Evolutionary conservation across 768 basidiomycete species (phyloP), one percentile per base, ranked within the genome.

Genomic region (Collybiopsis confluens): DNA sequence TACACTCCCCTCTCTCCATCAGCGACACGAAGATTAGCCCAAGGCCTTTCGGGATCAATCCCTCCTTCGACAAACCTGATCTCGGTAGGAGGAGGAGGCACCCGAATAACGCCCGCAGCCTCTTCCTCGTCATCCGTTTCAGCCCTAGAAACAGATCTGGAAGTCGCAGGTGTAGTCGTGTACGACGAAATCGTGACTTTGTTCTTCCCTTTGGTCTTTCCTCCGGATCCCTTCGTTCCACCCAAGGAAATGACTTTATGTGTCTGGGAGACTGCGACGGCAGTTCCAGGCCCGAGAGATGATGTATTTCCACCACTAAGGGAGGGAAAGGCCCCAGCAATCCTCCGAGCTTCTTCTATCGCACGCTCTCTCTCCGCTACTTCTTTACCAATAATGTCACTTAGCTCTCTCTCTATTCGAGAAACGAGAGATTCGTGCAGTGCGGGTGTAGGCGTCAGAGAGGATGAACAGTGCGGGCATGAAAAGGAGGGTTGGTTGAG

Each of bases 281-380:
- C 58, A 18, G 40, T 33, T 23, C 44, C 45, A 36, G 58, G 44
- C 11, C 5, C 33, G 21, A 28, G 27, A 6, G n/a, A 15, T 21
- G 18, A 11, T 6, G 45, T 45, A 51, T 57, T 33, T 1, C 61
- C 27, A 7, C 61, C 67, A 2, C 65, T 56, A 24, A 89, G 75
- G 13, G 73, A 69, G 18, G 86, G 86, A 62, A 89, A 89, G 0
- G 81, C 82, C 2, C 86, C 85, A 23, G 70, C 78, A 0, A 78
- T 78, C 7, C 67, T 66, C 5, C 76, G 70, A 0, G 77, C 79
- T 54, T 80, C 78, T 23, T 79, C 74, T 2, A 73, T 64, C 15
- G 66, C 76, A 27, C 69, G 75, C 53, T 76, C 70, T 2, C 75
- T 72, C 4, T 72, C 77, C n/a, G 68, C 70, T 8, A 74, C 75